Conservation (phyloP, 75 land plant species). For the Picea glauca region DNA sequence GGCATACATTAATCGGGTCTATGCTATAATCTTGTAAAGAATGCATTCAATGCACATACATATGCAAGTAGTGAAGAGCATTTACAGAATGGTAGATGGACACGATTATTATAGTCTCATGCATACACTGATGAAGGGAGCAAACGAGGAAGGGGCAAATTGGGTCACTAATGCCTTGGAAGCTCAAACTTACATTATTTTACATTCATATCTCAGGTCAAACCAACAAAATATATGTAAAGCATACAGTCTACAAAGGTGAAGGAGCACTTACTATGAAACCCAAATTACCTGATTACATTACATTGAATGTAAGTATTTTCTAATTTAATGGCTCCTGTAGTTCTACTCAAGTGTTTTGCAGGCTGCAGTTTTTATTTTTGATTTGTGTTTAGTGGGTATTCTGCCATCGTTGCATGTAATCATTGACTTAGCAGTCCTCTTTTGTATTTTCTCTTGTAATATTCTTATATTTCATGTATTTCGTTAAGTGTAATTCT, state of each 20-base stretch:
- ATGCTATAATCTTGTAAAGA: too few species aligned
- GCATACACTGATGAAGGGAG: too few species aligned
- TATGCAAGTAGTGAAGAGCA: too few species aligned
- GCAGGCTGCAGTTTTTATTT: neutral
- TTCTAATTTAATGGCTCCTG: neutral
- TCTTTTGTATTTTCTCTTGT: neutral
- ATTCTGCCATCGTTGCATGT: neutral
- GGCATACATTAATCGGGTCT: too few species aligned
- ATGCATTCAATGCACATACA: too few species aligned
- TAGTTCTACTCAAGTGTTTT: neutral
- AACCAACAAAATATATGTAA: constrained; percentile 38
- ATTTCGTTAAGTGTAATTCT: neutral
- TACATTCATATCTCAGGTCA: constrained; percentile 9
- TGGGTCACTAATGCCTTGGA: too few species aligned
- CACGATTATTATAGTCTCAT: too few species aligned
- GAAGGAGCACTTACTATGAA: constrained; percentile 56
- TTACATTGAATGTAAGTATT: constrained; percentile 40
- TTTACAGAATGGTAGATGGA: too few species aligned
- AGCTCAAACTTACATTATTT: too few species aligned
- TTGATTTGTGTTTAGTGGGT: constrained; percentile 4
- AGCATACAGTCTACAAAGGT: constrained; percentile 61
- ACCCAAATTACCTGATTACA: constrained; percentile 57
- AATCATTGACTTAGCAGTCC: neutral
- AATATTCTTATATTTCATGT: neutral
- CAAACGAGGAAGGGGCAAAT: too few species aligned